phyloP scores from a whole-genome alignment of 495 filamentous ascomycete species.

The Penicillium bovifimosum region DNA sequence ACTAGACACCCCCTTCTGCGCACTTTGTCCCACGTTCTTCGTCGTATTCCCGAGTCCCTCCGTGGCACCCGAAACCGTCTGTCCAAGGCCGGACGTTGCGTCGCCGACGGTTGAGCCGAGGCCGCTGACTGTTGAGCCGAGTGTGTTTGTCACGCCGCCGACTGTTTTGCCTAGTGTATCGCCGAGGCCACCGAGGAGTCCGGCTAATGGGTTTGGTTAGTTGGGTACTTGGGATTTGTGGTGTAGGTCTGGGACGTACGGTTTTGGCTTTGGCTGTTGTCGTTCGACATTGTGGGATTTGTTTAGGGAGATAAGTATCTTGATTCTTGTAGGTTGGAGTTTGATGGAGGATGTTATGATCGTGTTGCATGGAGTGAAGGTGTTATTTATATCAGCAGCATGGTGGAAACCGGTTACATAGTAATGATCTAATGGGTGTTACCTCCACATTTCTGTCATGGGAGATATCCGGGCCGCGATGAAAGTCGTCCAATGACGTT shows the following conservation, averaged over 20 bases:
- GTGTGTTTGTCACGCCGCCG: slow-evolving; percentile 31
- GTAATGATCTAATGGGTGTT: slow-evolving; percentile 25
- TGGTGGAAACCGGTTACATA: slow-evolving; percentile 12
- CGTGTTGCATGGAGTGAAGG: not conserved
- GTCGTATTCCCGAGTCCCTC: slow-evolving; percentile 33
- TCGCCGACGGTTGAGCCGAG: slow-evolving; percentile 34
- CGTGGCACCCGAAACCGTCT: slow-evolving; percentile 29
- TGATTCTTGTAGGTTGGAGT: not conserved
- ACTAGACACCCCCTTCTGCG: slow-evolving; percentile 9
- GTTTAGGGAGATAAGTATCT: not conserved
- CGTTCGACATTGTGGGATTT: not conserved
- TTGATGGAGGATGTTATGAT: not conserved
- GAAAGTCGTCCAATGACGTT: not conserved
- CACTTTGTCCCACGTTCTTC: slow-evolving; percentile 19
- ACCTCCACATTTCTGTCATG: slow-evolving; percentile 10
- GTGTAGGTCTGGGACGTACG: not conserved
- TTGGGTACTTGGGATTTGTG: not conserved
- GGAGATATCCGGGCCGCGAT: not conserved
- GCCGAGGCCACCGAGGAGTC: slow-evolving; percentile 30
- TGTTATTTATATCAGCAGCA: slow-evolving; percentile 1
- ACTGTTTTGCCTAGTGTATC: slow-evolving; percentile 37
- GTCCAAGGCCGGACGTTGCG: slow-evolving; percentile 27
- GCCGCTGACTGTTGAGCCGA: slow-evolving; percentile 29
- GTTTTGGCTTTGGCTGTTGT: slow-evolving; percentile 6
- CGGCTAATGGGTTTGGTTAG: slow-evolving; percentile 1